Percentiles rank a stretch among this genome's conserved stretches.
phyloP scores from a whole-genome alignment of 129 eudicot species.

The Cynara cardunculus region DNA sequence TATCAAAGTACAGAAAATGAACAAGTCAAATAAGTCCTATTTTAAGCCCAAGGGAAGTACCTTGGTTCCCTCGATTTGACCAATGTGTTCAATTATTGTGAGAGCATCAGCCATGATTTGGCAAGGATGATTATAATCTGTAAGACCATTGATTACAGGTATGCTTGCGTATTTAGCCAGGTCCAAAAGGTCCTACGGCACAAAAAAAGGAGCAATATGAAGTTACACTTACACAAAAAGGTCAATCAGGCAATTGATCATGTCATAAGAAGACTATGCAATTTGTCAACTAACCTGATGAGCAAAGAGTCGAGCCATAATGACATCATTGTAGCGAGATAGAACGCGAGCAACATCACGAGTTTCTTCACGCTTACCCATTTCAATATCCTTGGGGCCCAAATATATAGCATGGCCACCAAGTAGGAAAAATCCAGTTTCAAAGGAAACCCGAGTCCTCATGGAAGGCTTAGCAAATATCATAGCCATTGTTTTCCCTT shows the following conservation, averaged over 20 bases:
- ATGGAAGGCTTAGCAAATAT: slow-evolving; percentile 98
- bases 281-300: slow-evolving; percentile 85
- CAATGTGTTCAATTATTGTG: slow-evolving; percentile 85
- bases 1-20: background rate
- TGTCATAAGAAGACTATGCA: slow-evolving; percentile 8
- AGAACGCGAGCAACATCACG: slow-evolving; percentile 96
- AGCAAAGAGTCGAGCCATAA: slow-evolving; percentile 98
- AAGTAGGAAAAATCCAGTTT: slow-evolving; percentile 82
- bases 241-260: background rate
- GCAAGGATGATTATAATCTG: slow-evolving; percentile 89
- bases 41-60: slow-evolving; percentile 17
- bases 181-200: slow-evolving; percentile 73
- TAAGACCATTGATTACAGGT: slow-evolving; percentile 48
- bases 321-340: slow-evolving; percentile 88
- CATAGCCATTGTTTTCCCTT: slow-evolving; percentile 97
- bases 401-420: slow-evolving; percentile 96
- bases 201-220: background rate
- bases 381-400: slow-evolving; percentile 95
- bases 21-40: background rate
- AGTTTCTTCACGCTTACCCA: slow-evolving; percentile 99
- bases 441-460: slow-evolving; percentile 97
- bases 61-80: slow-evolving; percentile 90
- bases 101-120: slow-evolving; percentile 94
- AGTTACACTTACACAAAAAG: background rate
- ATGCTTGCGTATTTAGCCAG: slow-evolving; percentile 64